These are phyloP conservation scores for Poa pratensis DNA, from an alignment of 176 grass and related monocot species.

Conservation along the genomic window DNA sequence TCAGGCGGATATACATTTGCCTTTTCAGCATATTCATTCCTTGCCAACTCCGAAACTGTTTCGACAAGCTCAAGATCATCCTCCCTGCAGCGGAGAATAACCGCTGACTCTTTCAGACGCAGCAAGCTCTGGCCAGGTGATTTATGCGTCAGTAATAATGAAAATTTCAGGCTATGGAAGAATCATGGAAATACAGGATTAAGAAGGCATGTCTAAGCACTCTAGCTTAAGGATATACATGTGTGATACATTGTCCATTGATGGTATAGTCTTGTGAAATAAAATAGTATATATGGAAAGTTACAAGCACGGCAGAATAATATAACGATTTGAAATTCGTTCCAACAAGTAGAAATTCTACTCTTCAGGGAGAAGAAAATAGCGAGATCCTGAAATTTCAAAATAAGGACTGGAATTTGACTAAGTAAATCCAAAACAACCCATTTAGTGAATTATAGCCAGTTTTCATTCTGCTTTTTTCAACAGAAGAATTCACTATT, in stretches of 20 bases:
- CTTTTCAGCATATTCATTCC: slow-evolving; percentile 71
- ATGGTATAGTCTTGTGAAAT: background rate
- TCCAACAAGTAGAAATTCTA: background rate
- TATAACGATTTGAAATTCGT: slow-evolving; percentile 22
- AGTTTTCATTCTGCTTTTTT: background rate
- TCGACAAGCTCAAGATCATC: slow-evolving; percentile 73
- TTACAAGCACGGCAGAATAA: background rate
- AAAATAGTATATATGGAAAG: slow-evolving; percentile 13
- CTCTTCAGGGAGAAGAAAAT: slow-evolving; percentile 17
- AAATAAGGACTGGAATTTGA: slow-evolving; percentile 3
- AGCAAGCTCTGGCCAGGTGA: slow-evolving; percentile 72
- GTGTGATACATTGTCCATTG: background rate
- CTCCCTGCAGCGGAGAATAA: slow-evolving; percentile 74
- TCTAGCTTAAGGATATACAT: slow-evolving; percentile 2
- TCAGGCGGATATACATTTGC: slow-evolving; percentile 57
- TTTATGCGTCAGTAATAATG: slow-evolving; percentile 21
- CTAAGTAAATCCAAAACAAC: background rate
- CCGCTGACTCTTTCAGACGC: slow-evolving; percentile 66
- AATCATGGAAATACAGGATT: background rate
- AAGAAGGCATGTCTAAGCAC: background rate
- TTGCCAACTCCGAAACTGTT: slow-evolving; percentile 65
- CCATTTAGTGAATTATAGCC: background rate
- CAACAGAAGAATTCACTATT: background rate
- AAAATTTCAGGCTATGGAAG: slow-evolving; percentile 24
- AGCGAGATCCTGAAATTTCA: background rate